A percentile compares a stretch with the other conserved stretches of the same genome.
Evolutionary conservation across 2,329 filamentous ascomycete genomes (phyloP).

Genomic region (Colletotrichum lupini): DNA sequence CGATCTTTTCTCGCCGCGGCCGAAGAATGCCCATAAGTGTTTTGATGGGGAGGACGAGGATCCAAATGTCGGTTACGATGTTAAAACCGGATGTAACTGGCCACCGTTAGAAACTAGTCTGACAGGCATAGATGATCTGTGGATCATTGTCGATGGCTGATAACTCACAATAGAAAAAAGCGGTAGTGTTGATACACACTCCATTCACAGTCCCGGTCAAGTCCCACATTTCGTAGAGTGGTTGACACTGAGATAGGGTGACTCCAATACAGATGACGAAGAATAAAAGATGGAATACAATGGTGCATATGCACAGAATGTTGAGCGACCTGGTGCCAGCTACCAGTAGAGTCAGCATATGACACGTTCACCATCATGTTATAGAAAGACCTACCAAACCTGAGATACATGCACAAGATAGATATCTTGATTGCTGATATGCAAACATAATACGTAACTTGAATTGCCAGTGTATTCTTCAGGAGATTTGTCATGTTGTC

Average conservation of each 20-base stretch:
- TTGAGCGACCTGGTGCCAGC: conserved; percentile 42
- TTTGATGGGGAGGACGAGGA: conserved; percentile 56
- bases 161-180: conserved; percentile 53
- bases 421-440: conserved; percentile 55
- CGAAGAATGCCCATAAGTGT: conserved; percentile 58
- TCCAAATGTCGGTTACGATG: conserved; percentile 58
- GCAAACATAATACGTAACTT: conserved; percentile 54
- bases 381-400: conserved; percentile 49
- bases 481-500: conserved; percentile 38
- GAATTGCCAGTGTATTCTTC: conserved; percentile 49
- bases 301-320: conserved; percentile 46
- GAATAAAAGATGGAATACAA: conserved; percentile 52
- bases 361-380: not conserved
- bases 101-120: not conserved
- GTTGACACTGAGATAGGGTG: conserved; percentile 54
- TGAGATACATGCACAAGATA: conserved; percentile 57
- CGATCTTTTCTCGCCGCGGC: conserved; percentile 59
- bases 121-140: not conserved
- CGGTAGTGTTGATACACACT: conserved; percentile 52
- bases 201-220: conserved; percentile 43
- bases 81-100: conserved; percentile 55
- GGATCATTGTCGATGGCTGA: not conserved
- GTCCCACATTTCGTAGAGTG: conserved; percentile 56
- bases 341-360: conserved; percentile 4
- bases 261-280: conserved; percentile 52